Base-by-base conservation (phyloP, 176 grass and related monocot species). In the Avena sativa region DNA sequence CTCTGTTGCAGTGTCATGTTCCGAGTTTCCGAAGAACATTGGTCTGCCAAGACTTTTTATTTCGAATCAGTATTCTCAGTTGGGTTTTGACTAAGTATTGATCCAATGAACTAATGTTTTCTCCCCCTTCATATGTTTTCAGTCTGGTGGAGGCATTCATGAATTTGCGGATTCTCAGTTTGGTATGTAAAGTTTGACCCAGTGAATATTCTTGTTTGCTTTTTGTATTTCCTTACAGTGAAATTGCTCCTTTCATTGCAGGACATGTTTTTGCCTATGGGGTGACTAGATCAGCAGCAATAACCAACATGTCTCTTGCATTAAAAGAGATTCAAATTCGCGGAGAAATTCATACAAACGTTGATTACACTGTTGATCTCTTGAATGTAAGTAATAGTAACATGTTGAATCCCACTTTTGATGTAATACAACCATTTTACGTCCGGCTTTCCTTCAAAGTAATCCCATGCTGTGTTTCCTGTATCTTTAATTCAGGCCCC, bases 111-210 rank as follows among this genome's bases (percentile, higher is more conserved):
- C 6, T 63, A 49, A 19, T 43, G 16, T 78, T 78, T 53, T 28
- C 60, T 28, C 7, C n/a, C 5, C 14, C 26, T 87, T 59, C 48
- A 34, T 73, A 11, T 80, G 38, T 86, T 88, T 85, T 84, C 91
- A 99, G 97, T 99, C 92, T 75, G 97, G 97, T 84, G 97, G 97
- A 89, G 97, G 94, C 55, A 99, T 99, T 89, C 97, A 99, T 76
- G 94, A 99, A 93, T 99, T 94, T 85, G 93, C 97, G 48, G 94
- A 99, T 90, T 99, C 97, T 85, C 94, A 99, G 90, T 99, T 99
- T 59, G 97, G 97, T 99, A 96, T 87, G 92, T 79, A 58, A 59
- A 86, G 43, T 78, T 52, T 56, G 32, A 76, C 8, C 8, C 8
- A 32, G 4, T 21, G 53, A 61, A 70, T 85, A 81, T 77, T 82